A percentile compares a stretch with the other conserved stretches of the same genome.
Evolutionary conservation across 2,329 filamentous ascomycete genomes (phyloP).

Genomic region (Monosporascus sp.): DNA sequence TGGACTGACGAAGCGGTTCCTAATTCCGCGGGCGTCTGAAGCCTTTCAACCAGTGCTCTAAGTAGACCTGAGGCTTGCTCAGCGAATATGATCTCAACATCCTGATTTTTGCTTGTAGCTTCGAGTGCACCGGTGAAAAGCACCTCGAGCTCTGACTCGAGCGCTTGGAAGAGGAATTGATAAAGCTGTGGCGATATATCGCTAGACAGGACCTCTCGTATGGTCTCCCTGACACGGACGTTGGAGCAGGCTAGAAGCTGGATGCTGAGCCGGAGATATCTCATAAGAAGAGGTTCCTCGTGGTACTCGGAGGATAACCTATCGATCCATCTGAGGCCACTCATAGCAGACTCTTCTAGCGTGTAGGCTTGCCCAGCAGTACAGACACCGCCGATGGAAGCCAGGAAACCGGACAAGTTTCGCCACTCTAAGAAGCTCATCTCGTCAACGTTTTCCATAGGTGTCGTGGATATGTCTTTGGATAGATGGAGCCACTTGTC

Average conservation of each 20-base stretch:
- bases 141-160: conserved; percentile 59
- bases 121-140: conserved; percentile 54
- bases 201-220: conserved; percentile 59
- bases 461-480: conserved; percentile 53
- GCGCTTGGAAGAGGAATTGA: conserved; percentile 56
- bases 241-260: conserved; percentile 60
- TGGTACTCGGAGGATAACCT: conserved; percentile 50
- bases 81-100: conserved; percentile 59
- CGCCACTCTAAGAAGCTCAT: conserved; percentile 58
- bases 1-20: conserved; percentile 58
- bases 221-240: conserved; percentile 60
- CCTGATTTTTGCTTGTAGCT: conserved; percentile 45
- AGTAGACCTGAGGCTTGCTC: conserved; percentile 62
- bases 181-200: conserved; percentile 59
- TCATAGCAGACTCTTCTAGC: conserved; percentile 52
- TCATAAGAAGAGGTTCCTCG: conserved; percentile 54
- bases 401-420: conserved; percentile 63
- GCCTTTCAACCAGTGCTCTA: conserved; percentile 56
- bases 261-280: conserved; percentile 58
- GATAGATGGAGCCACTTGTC: conserved; percentile 60
- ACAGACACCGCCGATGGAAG: conserved; percentile 61
- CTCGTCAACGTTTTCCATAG: conserved; percentile 48
- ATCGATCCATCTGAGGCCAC: conserved; percentile 61
- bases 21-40: conserved; percentile 58
- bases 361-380: conserved; percentile 52